phyloP scores from a whole-genome alignment of 495 filamentous ascomycete genomes.

The Extremus antarcticus region DNA sequence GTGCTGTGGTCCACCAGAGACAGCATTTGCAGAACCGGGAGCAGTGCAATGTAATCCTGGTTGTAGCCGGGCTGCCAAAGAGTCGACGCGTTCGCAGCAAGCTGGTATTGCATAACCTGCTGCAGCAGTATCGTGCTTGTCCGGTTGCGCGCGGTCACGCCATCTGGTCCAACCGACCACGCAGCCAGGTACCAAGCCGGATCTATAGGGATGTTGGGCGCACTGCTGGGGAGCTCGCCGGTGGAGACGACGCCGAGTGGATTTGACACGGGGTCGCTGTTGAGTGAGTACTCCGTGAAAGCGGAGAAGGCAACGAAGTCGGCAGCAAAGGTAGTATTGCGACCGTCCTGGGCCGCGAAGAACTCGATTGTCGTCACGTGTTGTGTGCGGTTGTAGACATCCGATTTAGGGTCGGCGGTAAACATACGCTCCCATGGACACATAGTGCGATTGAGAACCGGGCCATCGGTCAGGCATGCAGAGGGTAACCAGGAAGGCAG shows the following conservation, averaged over 20 bases:
- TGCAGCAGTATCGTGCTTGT: not conserved
- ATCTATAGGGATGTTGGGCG: constrained; percentile 3
- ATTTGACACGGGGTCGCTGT: constrained; percentile 13
- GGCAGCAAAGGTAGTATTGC: not conserved
- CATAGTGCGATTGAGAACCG: not conserved
- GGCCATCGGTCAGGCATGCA: not conserved
- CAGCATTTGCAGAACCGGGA: not conserved
- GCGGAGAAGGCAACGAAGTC: not conserved
- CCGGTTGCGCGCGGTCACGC: constrained; percentile 2
- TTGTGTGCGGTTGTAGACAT: not conserved
- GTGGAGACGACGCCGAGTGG: constrained; percentile 8
- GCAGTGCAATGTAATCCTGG: not conserved
- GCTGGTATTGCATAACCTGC: not conserved
- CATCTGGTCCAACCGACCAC: constrained; percentile 22
- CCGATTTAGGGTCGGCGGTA: not conserved
- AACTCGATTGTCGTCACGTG: not conserved
- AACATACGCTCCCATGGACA: constrained; percentile 25
- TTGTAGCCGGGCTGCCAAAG: too few relatives aligned
- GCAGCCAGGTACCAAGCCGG: constrained; percentile 23
- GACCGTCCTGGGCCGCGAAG: not conserved
- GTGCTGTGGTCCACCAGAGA: not conserved
- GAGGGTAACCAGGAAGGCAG: not conserved
- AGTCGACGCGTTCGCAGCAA: too few relatives aligned
- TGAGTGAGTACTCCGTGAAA: constrained; percentile 20
- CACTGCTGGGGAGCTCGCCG: not conserved